Conservation (phyloP, 805 yeast species). For the Suhomyces emberorum region DNA sequence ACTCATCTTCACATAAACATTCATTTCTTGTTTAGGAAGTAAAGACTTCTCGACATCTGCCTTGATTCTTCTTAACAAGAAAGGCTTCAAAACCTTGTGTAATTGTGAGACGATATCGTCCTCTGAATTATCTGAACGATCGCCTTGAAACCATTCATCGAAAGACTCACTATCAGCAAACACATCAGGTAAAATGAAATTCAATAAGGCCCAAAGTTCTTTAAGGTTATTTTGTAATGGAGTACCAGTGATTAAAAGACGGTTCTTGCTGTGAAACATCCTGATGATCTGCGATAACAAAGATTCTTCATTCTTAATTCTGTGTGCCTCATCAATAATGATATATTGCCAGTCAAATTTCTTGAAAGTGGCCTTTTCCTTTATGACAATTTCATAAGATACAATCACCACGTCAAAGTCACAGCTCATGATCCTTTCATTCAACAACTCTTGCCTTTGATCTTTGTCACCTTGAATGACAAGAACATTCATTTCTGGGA, state of each 20-base stretch:
- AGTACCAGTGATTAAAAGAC: slow-evolving; percentile 76
- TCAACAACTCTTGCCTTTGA: slow-evolving; percentile 54
- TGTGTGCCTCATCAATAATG: slow-evolving; percentile 78
- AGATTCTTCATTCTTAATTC: slow-evolving; percentile 76
- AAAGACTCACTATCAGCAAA: slow-evolving; percentile 71
- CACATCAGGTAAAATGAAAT: slow-evolving; percentile 74
- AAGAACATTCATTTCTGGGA: slow-evolving; percentile 71
- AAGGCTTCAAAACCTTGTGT: slow-evolving; percentile 74
- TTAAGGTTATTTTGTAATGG: slow-evolving; percentile 78
- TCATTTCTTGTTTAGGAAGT: slow-evolving; percentile 71
- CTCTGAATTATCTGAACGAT: slow-evolving; percentile 23
- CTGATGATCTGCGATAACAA: slow-evolving; percentile 71
- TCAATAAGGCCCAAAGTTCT: slow-evolving; percentile 78
- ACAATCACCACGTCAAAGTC: slow-evolving; percentile 71
- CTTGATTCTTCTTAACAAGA: slow-evolving; percentile 70
- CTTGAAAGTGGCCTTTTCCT: slow-evolving; percentile 63
- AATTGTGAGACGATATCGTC: slow-evolving; percentile 61
- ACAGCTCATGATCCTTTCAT: slow-evolving; percentile 48
- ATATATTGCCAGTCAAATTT: slow-evolving; percentile 77
- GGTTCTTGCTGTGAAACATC: slow-evolving; percentile 64
- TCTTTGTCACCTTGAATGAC: slow-evolving; percentile 75
- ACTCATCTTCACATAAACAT: slow-evolving; percentile 70
- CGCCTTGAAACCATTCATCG: slow-evolving; percentile 63
- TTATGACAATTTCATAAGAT: slow-evolving; percentile 74
- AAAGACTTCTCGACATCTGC: slow-evolving; percentile 79